Conservation (phyloP, 108 stramenopile species). For the Nannochloropsis salina region DNA sequence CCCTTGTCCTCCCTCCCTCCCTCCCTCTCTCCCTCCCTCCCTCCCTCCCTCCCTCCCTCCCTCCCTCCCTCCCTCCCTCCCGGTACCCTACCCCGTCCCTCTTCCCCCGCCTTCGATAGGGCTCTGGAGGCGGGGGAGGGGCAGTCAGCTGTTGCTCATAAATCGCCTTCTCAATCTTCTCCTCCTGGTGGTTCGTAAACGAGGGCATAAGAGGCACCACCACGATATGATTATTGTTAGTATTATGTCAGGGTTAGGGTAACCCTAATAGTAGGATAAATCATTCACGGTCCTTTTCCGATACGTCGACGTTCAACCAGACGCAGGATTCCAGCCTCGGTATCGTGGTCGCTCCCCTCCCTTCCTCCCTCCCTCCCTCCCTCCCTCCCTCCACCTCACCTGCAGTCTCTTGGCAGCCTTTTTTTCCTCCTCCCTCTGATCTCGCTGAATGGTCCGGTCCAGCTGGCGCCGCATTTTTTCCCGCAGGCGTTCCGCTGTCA, state of each 20-base stretch:
- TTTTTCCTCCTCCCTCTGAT: neutral
- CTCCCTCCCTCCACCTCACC: neutral
- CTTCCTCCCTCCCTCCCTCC: neutral
- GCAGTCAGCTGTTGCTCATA: neutral
- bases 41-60: neutral
- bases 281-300: neutral
- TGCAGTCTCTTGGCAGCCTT: neutral
- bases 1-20: neutral
- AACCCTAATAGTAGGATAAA: no score
- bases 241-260: no score
- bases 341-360: neutral
- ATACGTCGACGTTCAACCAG: no score
- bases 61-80: slow-evolving; percentile 2
- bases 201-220: no score
- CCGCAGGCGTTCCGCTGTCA: neutral
- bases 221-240: no score
- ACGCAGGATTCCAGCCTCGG: no score
- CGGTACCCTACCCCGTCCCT: neutral
- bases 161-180: neutral
- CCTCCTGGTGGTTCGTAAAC: neutral
- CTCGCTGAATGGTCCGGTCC: neutral
- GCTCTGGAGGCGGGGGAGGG: neutral
- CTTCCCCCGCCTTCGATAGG: neutral
- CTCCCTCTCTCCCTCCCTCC: neutral
- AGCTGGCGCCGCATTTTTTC: neutral